phyloP scores from a whole-genome alignment of 2,329 filamentous ascomycete species.

The Venturiaceae sp. region DNA sequence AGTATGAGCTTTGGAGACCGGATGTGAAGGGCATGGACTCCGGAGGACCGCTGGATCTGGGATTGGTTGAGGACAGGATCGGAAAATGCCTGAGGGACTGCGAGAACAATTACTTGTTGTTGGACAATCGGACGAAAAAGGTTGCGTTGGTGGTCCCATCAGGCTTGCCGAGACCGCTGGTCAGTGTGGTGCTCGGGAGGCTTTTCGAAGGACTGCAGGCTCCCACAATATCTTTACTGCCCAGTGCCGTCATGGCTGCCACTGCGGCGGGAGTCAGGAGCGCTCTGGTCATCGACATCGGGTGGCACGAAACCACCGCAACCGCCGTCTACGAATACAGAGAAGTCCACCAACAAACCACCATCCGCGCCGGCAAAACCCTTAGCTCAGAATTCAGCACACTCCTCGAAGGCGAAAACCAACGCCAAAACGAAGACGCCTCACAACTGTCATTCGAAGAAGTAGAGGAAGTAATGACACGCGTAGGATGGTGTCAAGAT shows the following conservation, averaged over 20 bases:
- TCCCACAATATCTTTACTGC: constrained; percentile 71
- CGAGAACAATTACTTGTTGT: constrained; percentile 63
- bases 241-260: constrained; percentile 62
- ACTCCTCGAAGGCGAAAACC: constrained; percentile 41
- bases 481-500: constrained; percentile 63
- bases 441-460: constrained; percentile 53
- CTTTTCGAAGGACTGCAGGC: constrained; percentile 74
- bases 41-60: constrained; percentile 51
- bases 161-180: constrained; percentile 63
- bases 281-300: constrained; percentile 80
- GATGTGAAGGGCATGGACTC: constrained; percentile 56
- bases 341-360: constrained; percentile 63
- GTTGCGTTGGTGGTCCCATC: constrained; percentile 70
- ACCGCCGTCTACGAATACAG: constrained; percentile 87
- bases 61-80: constrained; percentile 75
- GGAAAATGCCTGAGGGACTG: constrained; percentile 74
- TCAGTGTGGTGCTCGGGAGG: constrained; percentile 66
- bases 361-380: constrained; percentile 62
- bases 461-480: constrained; percentile 67
- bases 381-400: constrained; percentile 62
- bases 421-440: constrained; percentile 17
- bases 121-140: constrained; percentile 67
- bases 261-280: constrained; percentile 76
- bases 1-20: constrained; percentile 67
- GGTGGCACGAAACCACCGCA: constrained; percentile 82